Evolutionary conservation across 257 asterid species (phyloP), one percentile per base, ranked within the genome.

Genomic region (Linderniella brevidens): DNA sequence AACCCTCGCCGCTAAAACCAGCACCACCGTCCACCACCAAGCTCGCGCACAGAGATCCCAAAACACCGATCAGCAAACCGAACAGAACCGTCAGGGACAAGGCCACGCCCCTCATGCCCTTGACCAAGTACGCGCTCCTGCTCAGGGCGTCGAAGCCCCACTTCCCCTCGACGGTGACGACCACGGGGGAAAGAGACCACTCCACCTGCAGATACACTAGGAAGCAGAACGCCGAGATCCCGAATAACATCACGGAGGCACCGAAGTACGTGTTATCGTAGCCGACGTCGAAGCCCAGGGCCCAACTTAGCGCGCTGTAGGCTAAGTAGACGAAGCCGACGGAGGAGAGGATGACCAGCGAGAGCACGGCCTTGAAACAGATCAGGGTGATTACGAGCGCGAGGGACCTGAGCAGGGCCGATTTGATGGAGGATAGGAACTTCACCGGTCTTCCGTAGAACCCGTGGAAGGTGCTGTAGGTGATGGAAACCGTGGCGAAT

Each of bases 371-470:
- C 41, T 43, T 50, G 57, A 60, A 52, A 9, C 69, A 48, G 8
- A 84, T 8, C 0, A 59, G 44, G 35, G 80, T 73, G 13, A 39
- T 67, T 3, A 50, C 19, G 3, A 69, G 72, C 37, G 81, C 77
- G 6, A 71, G 4, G 41, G 81, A 55, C 0, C 92, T 72, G 38
- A 52, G 61, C 0, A 79, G 1, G 8, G 76, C 37, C 0, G 84
- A 77, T 53, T 75, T 75, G 18, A 85, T 32, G 5, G 98, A 72
- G 38, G 92, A 66, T 0, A 66, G 9, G 13, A 85, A 62, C 58
- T 68, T 81, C 17, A 85, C 88, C 3, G 96, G 96, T 53, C 98
- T 62, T 20, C 94, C 94, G 46, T 81, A 77, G 65, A 84, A 90
- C 1, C 94, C 94, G 45, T 81, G 93, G 68, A 72, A 73, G 50